Conservation (phyloP, 1,139 yeast genomes). For the Diutina rugosa region DNA sequence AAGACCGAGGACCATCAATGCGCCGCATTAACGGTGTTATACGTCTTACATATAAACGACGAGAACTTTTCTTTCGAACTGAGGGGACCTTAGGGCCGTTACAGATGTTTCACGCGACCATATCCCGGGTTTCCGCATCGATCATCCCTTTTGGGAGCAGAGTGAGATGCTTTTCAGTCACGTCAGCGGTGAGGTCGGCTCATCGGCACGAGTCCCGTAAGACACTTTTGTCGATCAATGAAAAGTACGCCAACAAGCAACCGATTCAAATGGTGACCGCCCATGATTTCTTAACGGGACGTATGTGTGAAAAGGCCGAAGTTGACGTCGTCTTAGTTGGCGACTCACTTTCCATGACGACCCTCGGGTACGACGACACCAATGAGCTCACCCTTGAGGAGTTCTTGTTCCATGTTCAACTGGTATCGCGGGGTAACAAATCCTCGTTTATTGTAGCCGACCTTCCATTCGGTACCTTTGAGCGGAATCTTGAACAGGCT, state of each 20-base stretch:
- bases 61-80: neutral
- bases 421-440: slow-evolving; percentile 62
- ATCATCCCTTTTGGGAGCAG: neutral
- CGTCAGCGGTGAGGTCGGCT: slow-evolving; percentile 4
- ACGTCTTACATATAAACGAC: neutral
- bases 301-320: slow-evolving; percentile 55
- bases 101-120: neutral
- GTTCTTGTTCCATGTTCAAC: slow-evolving; percentile 60
- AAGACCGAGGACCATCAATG: neutral
- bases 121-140: neutral
- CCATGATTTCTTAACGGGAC: slow-evolving; percentile 72
- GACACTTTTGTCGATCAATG: slow-evolving; percentile 30
- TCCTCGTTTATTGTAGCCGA: slow-evolving; percentile 71
- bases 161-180: neutral
- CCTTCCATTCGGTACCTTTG: slow-evolving; percentile 82
- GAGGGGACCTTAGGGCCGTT: neutral
- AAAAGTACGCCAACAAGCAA: slow-evolving; percentile 23
- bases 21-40: neutral
- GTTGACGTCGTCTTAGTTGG: slow-evolving; percentile 73
- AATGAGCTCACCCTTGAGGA: slow-evolving; percentile 67
- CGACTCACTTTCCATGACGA: slow-evolving; percentile 87
- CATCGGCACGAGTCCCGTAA: slow-evolving; percentile 6
- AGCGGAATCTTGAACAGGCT: slow-evolving; percentile 52
- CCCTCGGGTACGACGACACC: slow-evolving; percentile 73
- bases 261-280: slow-evolving; percentile 76